Evolutionary conservation across 2,329 filamentous ascomycete genomes (phyloP), one percentile per base, ranked within the genome.

Genomic region (Thielaviopsis populi): DNA sequence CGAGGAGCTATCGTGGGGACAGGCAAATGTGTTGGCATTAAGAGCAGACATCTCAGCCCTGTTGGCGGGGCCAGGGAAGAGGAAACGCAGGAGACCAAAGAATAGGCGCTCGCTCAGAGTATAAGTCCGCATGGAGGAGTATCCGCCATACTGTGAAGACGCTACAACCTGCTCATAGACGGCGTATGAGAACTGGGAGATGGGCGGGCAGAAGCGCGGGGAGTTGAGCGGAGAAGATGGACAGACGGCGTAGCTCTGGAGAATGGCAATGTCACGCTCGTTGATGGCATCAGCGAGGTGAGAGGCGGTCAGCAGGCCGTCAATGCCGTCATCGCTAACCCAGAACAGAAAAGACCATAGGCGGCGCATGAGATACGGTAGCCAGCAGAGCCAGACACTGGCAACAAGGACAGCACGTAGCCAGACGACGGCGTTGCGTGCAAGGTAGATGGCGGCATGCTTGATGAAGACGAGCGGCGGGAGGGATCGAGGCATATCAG

Each of bases 261-360:
- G 41, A 13, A 66, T 17, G 40, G 56, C 61, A 43, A 66, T 61
- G 40, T 66, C 54, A 33, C 37, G 42, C 3, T 63, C 1, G 60
- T 63, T 19, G 46, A 37, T 50, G 59, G 56, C 19, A 48, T 41
- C 22, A 61, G 42, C 37, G 42, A 50, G 40, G 33, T 66, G n/a
- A 61, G 50, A 19, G 58, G 37, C 37, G n/a, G 24, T 22, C 22
- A 54, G 30, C 2, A 54, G 50, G 58, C 72, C 72, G 11, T 78
- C 77, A 3, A 83, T 73, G 1, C 81, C 89, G 79, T 76, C 89
- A 79, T 96, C 91, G 66, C 88, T 91, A 67, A 96, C 78, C 91
- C 91, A 99, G 75, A 99, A 97, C 68, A 97, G 80, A 66, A 90
- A 87, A 46, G 92, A 84, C 95, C 94, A 99, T 58, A 95, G 85